A percentile compares a stretch with the other conserved stretches of the same genome.
Evolutionary conservation across 2,329 filamentous ascomycete genomes (phyloP).

Genomic region (Davidsoniella eucalypti): DNA sequence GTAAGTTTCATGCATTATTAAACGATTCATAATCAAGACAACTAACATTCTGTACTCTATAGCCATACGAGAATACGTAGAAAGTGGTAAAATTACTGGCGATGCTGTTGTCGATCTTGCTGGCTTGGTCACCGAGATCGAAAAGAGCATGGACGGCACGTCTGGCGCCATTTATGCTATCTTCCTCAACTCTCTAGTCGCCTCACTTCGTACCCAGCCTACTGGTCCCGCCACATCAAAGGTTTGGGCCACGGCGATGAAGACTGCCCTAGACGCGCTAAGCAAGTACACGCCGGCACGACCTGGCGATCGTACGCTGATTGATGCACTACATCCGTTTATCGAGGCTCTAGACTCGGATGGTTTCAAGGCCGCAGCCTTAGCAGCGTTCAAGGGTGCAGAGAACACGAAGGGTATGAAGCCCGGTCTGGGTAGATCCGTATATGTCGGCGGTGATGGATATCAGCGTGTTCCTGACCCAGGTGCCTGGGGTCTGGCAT

Average conservation of each 20-base stretch:
- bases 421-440: constrained; percentile 55
- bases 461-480: constrained; percentile 37
- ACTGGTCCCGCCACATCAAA: constrained; percentile 25
- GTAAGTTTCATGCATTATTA: constrained; percentile 19
- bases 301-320: constrained; percentile 74
- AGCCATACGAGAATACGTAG: constrained; percentile 37
- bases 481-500: constrained; percentile 58
- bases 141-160: constrained; percentile 44
- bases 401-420: constrained; percentile 84
- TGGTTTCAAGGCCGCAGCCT: constrained; percentile 55
- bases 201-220: constrained; percentile 33
- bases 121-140: constrained; percentile 36
- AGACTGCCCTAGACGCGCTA: constrained; percentile 53
- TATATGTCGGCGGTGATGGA: constrained; percentile 28
- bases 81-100: constrained; percentile 27
- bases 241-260: constrained; percentile 47
- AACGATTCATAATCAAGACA: background rate
- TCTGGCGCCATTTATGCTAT: constrained; percentile 54
- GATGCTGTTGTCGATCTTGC: constrained; percentile 37
- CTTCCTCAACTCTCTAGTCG: constrained; percentile 72
- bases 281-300: constrained; percentile 76
- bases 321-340: constrained; percentile 84
- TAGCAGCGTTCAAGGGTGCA: constrained; percentile 58
- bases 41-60: constrained; percentile 15
- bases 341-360: constrained; percentile 54